phyloP scores from a whole-genome alignment of 2,329 filamentous ascomycete species.

The Pseudonectria buxi region DNA sequence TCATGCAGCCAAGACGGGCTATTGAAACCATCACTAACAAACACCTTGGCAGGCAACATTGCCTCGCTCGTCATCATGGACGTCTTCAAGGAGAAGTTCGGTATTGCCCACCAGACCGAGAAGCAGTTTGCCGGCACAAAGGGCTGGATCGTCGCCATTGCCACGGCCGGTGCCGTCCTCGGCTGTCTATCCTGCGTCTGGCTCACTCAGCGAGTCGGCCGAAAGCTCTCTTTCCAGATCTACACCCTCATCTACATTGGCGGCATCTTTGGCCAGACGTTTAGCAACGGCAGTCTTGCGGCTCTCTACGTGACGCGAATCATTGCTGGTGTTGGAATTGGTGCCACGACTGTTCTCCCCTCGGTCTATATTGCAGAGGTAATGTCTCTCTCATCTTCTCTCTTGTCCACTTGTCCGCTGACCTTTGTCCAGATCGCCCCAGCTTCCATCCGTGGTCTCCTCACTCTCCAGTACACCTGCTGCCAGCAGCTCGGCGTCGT shows the following conservation, averaged over 20 bases:
- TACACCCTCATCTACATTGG: slow-evolving; percentile 29
- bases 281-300: slow-evolving; percentile 19
- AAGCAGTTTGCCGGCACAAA: slow-evolving; percentile 22
- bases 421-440: slow-evolving; percentile 20
- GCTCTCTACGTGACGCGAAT: slow-evolving; percentile 20
- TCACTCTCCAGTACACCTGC: slow-evolving; percentile 27
- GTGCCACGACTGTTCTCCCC: slow-evolving; percentile 21
- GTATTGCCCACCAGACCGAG: slow-evolving; percentile 16
- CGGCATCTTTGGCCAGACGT: slow-evolving; percentile 27
- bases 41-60: slow-evolving; percentile 18
- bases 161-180: slow-evolving; percentile 23
- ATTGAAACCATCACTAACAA: background rate
- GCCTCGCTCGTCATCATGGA: slow-evolving; percentile 24
- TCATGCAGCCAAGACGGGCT: no score
- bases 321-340: slow-evolving; percentile 20
- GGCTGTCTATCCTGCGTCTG: slow-evolving; percentile 22
- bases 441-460: slow-evolving; percentile 23
- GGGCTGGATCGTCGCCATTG: slow-evolving; percentile 26
- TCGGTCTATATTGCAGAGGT: slow-evolving; percentile 24
- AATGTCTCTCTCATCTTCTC: no score
- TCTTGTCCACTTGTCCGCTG: no score
- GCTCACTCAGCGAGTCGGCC: slow-evolving; percentile 18
- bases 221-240: slow-evolving; percentile 16
- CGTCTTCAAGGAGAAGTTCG: slow-evolving; percentile 19
- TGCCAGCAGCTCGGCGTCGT: slow-evolving; percentile 28